Evolutionary conservation across 2,329 filamentous ascomycete genomes (phyloP), one percentile per base, ranked within the genome.

Genomic region (Tolypocladium pustulatum): DNA sequence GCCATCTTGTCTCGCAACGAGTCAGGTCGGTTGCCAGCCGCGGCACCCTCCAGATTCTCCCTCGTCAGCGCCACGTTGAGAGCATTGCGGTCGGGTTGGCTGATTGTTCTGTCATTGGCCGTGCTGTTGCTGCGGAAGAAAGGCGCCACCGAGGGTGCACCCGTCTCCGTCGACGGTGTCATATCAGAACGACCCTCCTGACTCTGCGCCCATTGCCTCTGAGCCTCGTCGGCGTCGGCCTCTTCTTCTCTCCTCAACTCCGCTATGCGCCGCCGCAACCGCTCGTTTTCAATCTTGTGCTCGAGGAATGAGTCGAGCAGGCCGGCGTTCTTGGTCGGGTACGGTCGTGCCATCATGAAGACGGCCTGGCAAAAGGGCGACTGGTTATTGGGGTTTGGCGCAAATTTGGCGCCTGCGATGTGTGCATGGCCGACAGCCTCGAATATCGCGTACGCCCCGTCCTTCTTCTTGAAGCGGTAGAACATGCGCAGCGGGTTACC

Each of bases 271-370:
- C 90, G 88, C 67, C 85, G 86, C 55, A 97, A 74, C 5, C 92
- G 84, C 75, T 96, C 91, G 67, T 97, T 96, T 72, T 97, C 93
- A 58, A 96, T 93, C 73, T 97, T 97, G 76, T 97, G 92, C 71
- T 97, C 93, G 34, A 97, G 79, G 67, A 97, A 97, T 0, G 91
- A 95, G 73, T 97, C 92, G 25, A 97, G 79, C 13, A 97, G 79
- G 4, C 83, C 84, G 1, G 91, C 87, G 68, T 93, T 96, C 74
- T 89, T 92, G 36, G 89, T 95, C 6, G 91, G 91, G 71, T 97
- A 96, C 1, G 90, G 90, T 25, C 92, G 83, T 10, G 90, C 86
- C 86, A 96, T 93, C 79, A 97, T 89, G 71, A 97, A 97, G 65
- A 97, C 90, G 41, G 92, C 92, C 66, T 90, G 85, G 71, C 91